A percentile compares a stretch with the other conserved stretches of the same genome.
Conservation (phyloP, 2,329 filamentous ascomycete genomes). For the Fusarium continuum region DNA sequence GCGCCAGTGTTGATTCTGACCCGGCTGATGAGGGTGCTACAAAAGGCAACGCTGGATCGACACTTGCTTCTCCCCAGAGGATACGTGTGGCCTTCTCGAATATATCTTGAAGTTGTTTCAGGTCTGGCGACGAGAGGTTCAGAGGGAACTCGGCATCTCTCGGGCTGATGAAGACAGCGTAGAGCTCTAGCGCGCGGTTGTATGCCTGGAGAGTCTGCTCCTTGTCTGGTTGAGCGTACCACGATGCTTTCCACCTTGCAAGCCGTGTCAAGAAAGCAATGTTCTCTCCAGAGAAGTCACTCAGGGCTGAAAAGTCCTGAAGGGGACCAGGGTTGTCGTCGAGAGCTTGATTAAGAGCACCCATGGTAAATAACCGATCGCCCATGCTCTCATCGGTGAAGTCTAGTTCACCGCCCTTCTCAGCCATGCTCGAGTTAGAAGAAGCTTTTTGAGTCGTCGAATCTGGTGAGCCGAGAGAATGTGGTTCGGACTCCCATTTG, state of each 20-base stretch:
- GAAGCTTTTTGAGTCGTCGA: too few species aligned
- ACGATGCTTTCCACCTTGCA: conserved; percentile 60
- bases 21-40: not conserved
- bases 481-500: conserved; percentile 13
- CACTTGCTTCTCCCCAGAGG: conserved; percentile 50
- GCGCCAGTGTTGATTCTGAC: too few species aligned
- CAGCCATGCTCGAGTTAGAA: too few species aligned
- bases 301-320: conserved; percentile 68
- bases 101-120: conserved; percentile 60
- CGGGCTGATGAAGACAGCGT: conserved; percentile 66
- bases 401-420: too few species aligned
- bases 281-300: conserved; percentile 76
- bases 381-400: conserved; percentile 33
- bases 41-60: conserved; percentile 54
- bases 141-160: conserved; percentile 70
- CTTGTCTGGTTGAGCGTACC: conserved; percentile 6
- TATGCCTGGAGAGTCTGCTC: conserved; percentile 56
- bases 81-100: conserved; percentile 62
- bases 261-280: conserved; percentile 72
- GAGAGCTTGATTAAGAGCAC: conserved; percentile 68
- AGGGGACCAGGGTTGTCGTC: conserved; percentile 65
- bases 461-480: too few species aligned
- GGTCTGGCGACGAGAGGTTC: conserved; percentile 67
- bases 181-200: conserved; percentile 68
- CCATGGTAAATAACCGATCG: conserved; percentile 65